A percentile compares a stretch with the other conserved stretches of the same genome.
phyloP scores from a whole-genome alignment of 2,329 filamentous ascomycete genomes.

The Fusarium buxicola region DNA sequence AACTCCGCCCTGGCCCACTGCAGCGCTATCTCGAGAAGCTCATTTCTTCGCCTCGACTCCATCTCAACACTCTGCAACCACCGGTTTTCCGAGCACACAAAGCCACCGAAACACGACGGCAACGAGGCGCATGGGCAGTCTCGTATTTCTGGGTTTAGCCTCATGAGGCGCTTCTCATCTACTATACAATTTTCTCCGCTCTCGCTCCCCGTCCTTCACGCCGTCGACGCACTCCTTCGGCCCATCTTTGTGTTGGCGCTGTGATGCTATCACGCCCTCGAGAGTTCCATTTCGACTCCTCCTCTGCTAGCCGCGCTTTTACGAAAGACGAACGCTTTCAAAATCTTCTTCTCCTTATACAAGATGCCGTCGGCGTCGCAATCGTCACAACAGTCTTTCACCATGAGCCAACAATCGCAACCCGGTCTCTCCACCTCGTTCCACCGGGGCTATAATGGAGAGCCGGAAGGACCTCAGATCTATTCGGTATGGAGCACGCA shows the following conservation, averaged over 20 bases:
- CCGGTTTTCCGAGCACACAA: constrained; percentile 44
- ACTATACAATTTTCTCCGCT: constrained; percentile 11
- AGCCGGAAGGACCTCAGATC: constrained; percentile 64
- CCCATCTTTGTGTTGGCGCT: constrained; percentile 22
- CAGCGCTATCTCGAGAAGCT: constrained; percentile 42
- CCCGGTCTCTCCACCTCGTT: constrained; percentile 54
- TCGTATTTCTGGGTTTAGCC: constrained; percentile 29
- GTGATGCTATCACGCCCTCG: constrained; percentile 29
- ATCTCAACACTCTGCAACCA: constrained; percentile 45
- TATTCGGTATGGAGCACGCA: constrained; percentile 65
- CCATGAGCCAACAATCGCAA: constrained; percentile 67
- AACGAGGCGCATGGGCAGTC: constrained; percentile 41
- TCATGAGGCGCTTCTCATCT: constrained; percentile 27
- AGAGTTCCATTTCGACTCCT: not conserved
- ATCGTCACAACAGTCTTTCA: constrained; percentile 67
- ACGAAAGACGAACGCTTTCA: not conserved
- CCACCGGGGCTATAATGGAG: constrained; percentile 49
- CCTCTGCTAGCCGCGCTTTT: not conserved
- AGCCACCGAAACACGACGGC: constrained; percentile 33
- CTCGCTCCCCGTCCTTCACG: constrained; percentile 14
- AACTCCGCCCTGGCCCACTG: constrained; percentile 32
- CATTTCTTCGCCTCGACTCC: constrained; percentile 45
- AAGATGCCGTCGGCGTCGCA: constrained; percentile 60
- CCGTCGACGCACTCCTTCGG: constrained; percentile 22
- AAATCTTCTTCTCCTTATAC: constrained; percentile 2